These are phyloP conservation scores for Cytidiella melzeri DNA, from an alignment of 768 basidiomycete species.

Conservation along the genomic window DNA sequence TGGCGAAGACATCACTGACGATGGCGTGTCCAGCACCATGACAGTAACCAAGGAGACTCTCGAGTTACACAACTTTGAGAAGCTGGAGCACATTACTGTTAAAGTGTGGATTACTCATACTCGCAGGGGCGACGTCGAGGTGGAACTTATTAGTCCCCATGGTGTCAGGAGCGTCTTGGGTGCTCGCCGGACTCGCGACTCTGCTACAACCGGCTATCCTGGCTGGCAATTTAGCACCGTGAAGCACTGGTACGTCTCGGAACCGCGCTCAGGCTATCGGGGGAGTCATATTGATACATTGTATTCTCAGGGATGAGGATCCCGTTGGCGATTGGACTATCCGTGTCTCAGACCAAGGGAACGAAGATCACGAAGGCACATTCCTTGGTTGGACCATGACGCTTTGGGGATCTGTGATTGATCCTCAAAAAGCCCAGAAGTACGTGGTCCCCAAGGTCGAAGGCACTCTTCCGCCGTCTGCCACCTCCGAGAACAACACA, in stretches of 20 bases:
- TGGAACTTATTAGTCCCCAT: conserved; percentile 79
- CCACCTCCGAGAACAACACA: conserved; percentile 30
- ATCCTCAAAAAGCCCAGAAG: conserved; percentile 55
- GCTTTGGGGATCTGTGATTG: conserved; percentile 85
- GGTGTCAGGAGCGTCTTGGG: conserved; percentile 85
- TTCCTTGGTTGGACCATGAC: conserved; percentile 92
- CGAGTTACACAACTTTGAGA: conserved; percentile 71
- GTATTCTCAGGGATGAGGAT: conserved; percentile 73
- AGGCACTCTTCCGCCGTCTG: conserved; percentile 41
- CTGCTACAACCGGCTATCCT: conserved; percentile 62
- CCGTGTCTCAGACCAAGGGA: conserved; percentile 73
- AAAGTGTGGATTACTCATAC: conserved; percentile 90
- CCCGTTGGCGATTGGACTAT: conserved; percentile 90
- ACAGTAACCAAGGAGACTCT: conserved; percentile 64
- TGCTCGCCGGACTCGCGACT: conserved; percentile 60
- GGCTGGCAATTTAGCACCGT: conserved; percentile 99
- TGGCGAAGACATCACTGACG: conserved; percentile 58
- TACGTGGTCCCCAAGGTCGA: conserved; percentile 56
- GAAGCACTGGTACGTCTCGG: conserved; percentile 81
- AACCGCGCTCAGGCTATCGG: too few species aligned
- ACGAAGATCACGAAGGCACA: conserved; percentile 44
- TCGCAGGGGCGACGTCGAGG: conserved; percentile 87
- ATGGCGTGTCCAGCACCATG: conserved; percentile 60
- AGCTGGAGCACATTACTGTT: conserved; percentile 87
- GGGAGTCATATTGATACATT: conserved; percentile 13